Conservation (phyloP, 495 filamentous ascomycete genomes). For the Pyrenula massariospora region DNA sequence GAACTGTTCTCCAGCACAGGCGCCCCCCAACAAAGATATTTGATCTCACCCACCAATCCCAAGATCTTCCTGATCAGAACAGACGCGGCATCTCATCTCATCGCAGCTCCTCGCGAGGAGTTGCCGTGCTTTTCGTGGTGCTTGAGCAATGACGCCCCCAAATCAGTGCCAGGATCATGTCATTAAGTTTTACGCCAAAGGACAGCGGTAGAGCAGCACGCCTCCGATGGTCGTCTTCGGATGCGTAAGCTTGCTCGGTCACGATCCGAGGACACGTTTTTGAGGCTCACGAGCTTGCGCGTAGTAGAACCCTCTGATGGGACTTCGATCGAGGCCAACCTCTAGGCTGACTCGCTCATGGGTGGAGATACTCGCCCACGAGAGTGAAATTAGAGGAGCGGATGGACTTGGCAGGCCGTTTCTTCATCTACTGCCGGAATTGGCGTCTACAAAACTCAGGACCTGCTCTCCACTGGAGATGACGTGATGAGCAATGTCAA, state of each 20-base stretch:
- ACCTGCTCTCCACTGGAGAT: neutral
- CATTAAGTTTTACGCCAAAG: too few species aligned
- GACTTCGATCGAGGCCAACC: too few species aligned
- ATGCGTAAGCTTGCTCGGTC: neutral
- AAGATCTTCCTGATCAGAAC: neutral
- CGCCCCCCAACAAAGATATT: neutral
- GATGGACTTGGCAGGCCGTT: neutral
- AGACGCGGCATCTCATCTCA: neutral
- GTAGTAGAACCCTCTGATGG: too few species aligned
- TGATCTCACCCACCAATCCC: neutral
- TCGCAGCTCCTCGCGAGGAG: neutral
- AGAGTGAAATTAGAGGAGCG: neutral
- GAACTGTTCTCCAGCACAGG: neutral
- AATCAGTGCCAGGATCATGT: neutral
- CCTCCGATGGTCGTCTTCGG: neutral
- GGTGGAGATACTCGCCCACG: too few species aligned
- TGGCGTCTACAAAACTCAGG: neutral
- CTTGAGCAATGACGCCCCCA: too few species aligned
- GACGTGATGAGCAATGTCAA: neutral
- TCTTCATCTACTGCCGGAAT: neutral
- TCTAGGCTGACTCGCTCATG: too few species aligned
- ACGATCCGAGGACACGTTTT: neutral
- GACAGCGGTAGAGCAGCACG: neutral
- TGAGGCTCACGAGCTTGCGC: too few species aligned
- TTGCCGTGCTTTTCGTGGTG: too few species aligned